Evolutionary conservation across 306 rosid genomes (phyloP).

Genomic region (Medicago arabica): DNA sequence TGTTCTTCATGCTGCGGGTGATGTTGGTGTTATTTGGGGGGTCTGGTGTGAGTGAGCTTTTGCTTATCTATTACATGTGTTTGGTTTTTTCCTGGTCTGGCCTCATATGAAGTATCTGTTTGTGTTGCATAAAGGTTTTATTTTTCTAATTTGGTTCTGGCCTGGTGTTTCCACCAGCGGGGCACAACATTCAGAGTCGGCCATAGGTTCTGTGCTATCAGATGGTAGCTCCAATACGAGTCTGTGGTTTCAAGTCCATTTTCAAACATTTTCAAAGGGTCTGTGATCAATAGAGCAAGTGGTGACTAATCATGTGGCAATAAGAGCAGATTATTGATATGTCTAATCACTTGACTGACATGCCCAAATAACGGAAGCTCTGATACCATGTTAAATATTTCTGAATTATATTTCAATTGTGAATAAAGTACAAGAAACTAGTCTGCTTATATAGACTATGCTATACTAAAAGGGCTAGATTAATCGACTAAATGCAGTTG

Average conservation of each 20-base stretch:
- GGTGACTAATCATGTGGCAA: not conserved
- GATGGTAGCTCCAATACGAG: not conserved
- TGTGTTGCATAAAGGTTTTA: not conserved
- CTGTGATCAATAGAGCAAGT: not conserved
- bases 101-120: not conserved
- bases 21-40: not conserved
- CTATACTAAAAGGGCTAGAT: not conserved
- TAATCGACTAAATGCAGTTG: not conserved
- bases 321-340: not conserved
- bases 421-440: not conserved
- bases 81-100: not conserved
- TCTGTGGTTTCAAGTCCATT: not conserved
- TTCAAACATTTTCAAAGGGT: not conserved
- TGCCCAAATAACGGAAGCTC: not conserved
- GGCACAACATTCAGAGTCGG: not conserved
- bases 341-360: not conserved
- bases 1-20: conserved; percentile 3
- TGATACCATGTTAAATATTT: not conserved
- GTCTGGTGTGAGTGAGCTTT: not conserved
- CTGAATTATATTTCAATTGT: not conserved
- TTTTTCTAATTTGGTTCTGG: conserved; percentile 2
- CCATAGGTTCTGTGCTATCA: not conserved
- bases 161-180: not conserved
- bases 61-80: not conserved
- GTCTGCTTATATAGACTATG: not conserved